Conservation (phyloP, 2,329 filamentous ascomycete genomes). For the Xylariales sp. region DNA sequence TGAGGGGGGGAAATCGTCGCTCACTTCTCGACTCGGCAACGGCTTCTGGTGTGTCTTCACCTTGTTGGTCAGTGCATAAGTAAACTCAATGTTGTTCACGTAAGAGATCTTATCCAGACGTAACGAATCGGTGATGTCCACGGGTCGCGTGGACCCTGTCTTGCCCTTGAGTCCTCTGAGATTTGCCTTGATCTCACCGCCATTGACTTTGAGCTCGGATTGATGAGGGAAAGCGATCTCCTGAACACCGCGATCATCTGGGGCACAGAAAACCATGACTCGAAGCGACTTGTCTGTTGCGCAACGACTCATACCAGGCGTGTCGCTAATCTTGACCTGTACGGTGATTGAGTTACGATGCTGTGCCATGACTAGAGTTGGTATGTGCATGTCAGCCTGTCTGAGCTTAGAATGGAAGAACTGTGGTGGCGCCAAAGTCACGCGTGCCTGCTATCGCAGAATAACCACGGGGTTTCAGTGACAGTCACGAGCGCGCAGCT, state of each 20-base stretch:
- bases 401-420: too few species aligned
- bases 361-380: constrained; percentile 47
- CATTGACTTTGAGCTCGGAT: constrained; percentile 87
- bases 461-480: too few species aligned
- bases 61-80: constrained; percentile 88
- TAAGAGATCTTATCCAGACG: constrained; percentile 64
- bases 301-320: constrained; percentile 50
- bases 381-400: not conserved
- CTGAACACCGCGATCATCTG: constrained; percentile 56
- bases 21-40: too few species aligned
- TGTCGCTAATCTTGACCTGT: constrained; percentile 43
- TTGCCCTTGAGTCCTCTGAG: constrained; percentile 93
- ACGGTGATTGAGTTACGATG: constrained; percentile 45
- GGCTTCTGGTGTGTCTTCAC: constrained; percentile 41
- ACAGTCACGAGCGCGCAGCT: too few species aligned
- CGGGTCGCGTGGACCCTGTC: constrained; percentile 87
- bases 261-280: constrained; percentile 80
- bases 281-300: constrained; percentile 57
- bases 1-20: too few species aligned
- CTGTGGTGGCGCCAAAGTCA: too few species aligned
- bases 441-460: too few species aligned
- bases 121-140: constrained; percentile 78
- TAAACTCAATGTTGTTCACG: constrained; percentile 74
- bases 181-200: constrained; percentile 86
- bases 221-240: constrained; percentile 90